Evolutionary conservation across 106 monocot genomes (phyloP), one percentile per base, ranked within the genome.

Genomic region (Gastrodia elata): DNA sequence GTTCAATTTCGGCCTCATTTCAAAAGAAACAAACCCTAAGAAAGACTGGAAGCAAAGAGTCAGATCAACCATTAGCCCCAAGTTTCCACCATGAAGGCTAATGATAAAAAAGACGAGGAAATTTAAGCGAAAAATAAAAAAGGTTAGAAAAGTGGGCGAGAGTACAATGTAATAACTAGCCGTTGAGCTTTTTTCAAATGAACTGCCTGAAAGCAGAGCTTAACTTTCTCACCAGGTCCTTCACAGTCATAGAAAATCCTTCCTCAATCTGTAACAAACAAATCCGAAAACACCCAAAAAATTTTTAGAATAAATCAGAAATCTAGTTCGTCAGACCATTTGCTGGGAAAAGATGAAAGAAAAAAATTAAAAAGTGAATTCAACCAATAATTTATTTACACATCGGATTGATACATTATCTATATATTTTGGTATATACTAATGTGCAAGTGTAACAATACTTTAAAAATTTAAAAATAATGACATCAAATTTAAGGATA

Each of bases 191-290:
- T 13, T 61, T 32, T 70, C 41, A 70, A 9, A 2, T 49, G 46
- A 46, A 48, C 71, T 48, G 71, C 26, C 71, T 49, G n/a, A 33
- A 46, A 33, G 9, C 38, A 1, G 46, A 72, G 20, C 46, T 16
- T 24, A 72, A 6, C 15, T 48, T 72, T 32, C 34, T 44, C 71
- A 49, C 71, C 46, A 72, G 71, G 4, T 72, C 71, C 71, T 72
- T 72, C 40, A 35, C 32, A 30, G 46, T 72, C 71, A 72, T 72
- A 18, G 46, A 72, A 9, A 72, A 72, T 3, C 71, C 71, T 30
- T 72, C 71, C 38, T 72, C 71, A 20, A 49, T 72, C 71, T 72
- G 71, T 22, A 38, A 68, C 8, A 69, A 41, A 15, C 25, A 41
- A 40, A 37, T 37, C 8, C 36, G 26, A 39, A 39, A 11, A 27